Conservation (phyloP, 2,329 filamentous ascomycete species). For the Verticillium zaregamsianum region DNA sequence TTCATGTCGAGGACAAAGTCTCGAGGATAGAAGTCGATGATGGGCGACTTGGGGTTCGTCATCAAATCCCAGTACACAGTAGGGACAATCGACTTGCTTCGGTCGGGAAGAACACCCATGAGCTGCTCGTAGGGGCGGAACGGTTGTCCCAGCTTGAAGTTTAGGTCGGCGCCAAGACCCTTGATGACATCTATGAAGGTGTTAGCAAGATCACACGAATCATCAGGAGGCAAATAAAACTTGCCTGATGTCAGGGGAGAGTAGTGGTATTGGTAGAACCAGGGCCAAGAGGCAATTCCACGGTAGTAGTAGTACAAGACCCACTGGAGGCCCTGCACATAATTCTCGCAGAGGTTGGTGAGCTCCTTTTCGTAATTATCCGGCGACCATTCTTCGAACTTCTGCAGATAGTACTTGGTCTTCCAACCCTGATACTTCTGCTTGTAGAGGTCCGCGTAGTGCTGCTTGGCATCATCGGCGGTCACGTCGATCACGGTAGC, state of each 20-base stretch:
- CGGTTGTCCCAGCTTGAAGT: constrained; percentile 91
- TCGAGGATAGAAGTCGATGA: constrained; percentile 95
- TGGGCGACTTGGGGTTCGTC: constrained; percentile 85
- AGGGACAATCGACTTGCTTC: constrained; percentile 95
- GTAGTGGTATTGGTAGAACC: constrained; percentile 97
- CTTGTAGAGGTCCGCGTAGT: constrained; percentile 82
- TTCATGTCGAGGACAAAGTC: constrained; percentile 99
- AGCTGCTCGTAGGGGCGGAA: constrained; percentile 95
- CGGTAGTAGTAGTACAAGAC: constrained; percentile 97
- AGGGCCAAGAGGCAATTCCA: constrained; percentile 96
- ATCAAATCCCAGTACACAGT: constrained; percentile 84
- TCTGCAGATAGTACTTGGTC: constrained; percentile 84
- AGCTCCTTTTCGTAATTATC: constrained; percentile 74
- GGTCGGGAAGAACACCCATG: constrained; percentile 96
- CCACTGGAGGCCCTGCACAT: constrained; percentile 97
- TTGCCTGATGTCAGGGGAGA: constrained; percentile 88
- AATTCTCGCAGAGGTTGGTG: constrained; percentile 83
- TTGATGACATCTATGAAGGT: constrained; percentile 71
- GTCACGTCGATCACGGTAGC: constrained; percentile 80
- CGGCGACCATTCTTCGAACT: constrained; percentile 81
- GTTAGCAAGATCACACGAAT: constrained; percentile 39
- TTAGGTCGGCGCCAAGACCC: constrained; percentile 79
- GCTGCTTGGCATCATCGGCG: constrained; percentile 71
- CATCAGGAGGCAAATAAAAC: constrained; percentile 12
- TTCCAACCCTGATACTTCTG: constrained; percentile 91